A percentile compares a stretch with the other conserved stretches of the same genome.
Conservation (phyloP, 2,329 filamentous ascomycete species). For the Trichoderma oligosporum region DNA sequence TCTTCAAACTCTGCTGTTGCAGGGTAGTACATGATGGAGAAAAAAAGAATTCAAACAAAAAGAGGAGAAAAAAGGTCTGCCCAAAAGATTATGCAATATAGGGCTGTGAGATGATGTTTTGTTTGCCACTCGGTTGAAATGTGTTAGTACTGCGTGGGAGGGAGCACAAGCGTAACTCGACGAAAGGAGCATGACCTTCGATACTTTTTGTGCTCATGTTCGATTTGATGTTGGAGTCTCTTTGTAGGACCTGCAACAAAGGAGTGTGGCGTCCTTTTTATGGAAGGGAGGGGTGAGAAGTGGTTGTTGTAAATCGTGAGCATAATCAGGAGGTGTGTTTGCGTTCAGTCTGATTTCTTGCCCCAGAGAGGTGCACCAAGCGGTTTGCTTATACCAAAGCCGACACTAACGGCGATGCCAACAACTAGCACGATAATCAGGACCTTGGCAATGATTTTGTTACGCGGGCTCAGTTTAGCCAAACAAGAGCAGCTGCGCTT, state of each 20-base stretch:
- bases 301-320: not conserved
- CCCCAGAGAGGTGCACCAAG: conserved; percentile 58
- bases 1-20: conserved; percentile 22
- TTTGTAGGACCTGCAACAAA: not conserved
- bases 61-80: not conserved
- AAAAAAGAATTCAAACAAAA: conserved; percentile 15
- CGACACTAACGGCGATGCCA: conserved; percentile 52
- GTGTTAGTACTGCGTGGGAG: not conserved
- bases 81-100: not conserved
- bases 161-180: not conserved
- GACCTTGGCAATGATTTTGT: conserved; percentile 53
- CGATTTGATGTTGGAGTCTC: not conserved
- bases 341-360: conserved; percentile 22
- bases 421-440: conserved; percentile 50
- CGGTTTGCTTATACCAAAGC: conserved; percentile 59
- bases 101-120: not conserved
- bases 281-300: too few species aligned
- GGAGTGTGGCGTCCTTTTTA: not conserved
- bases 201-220: not conserved
- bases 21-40: conserved; percentile 19
- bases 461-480: conserved; percentile 51
- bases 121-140: not conserved
- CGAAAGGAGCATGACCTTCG: not conserved
- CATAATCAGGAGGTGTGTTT: not conserved
- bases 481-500: conserved; percentile 50